Base-by-base conservation (phyloP, 495 filamentous ascomycete genomes). In the Lasiosphaeria ovina region DNA sequence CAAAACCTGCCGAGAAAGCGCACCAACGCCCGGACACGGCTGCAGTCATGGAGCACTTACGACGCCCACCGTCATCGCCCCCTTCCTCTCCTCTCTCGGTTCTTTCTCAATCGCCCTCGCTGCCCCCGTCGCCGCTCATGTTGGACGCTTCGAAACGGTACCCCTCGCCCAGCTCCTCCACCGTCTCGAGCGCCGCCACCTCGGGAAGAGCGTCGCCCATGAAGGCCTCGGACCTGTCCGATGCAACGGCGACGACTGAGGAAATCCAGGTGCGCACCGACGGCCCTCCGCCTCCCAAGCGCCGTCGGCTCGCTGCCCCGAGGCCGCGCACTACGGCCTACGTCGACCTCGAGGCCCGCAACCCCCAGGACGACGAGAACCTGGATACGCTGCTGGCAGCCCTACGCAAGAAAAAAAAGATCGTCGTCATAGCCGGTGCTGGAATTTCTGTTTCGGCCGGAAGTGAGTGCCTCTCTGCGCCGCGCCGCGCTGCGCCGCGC, bases 391-490 rank as follows among this genome's bases (percentile, higher is more conserved):
- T 98, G 12, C 73, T 91, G 42, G 84, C 89, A 54, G 86, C 84
- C n/a, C 74, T 98, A 61, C 87, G 89, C 58, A 89, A 89, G 69
- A 94, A 92, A 75, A 88, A 89, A 73, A 97, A 96, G 76, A 96
- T 98, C 66, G 91, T 98, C 17, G 91, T 97, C 47, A 90, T 98
- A 73, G 93, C 93, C 35, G 94, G 94, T 53, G 94, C 94, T 36
- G 94, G 94, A 54, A 98, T 98, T 61, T 98, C 94, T 40, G 93
- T 95, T 12, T 91, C 92, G 50, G 95, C 94, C 63, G 94, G 94
- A 57, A 94, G 92, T 96, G 87, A 66, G 91, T 87, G 57, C 51
- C 56, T 67, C 32, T 33, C 47, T 24, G 24, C 24, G 24, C 24
- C 24, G 24, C 17, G 33, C 6, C 42, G 8, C 3, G 51, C 40